Evolutionary conservation across 805 yeast genomes (phyloP).

Genomic region (Candida lessepsii): DNA sequence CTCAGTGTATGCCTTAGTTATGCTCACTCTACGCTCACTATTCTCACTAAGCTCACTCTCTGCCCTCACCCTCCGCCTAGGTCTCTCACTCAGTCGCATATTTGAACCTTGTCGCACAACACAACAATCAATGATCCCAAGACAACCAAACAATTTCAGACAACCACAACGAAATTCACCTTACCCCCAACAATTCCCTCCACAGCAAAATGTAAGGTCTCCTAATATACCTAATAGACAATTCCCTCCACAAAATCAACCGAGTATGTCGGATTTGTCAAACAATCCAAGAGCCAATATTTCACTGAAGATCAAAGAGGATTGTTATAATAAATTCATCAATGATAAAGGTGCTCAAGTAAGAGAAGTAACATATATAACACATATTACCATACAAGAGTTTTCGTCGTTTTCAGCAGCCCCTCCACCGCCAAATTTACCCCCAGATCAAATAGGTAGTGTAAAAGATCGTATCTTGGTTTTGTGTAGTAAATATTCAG

Average conservation of each 20-base stretch:
- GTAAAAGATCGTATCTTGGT: slow-evolving; percentile 61
- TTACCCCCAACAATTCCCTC: slow-evolving; percentile 6
- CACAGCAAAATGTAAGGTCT: background rate
- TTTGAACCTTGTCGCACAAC: background rate
- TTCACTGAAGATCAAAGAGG: slow-evolving; percentile 10
- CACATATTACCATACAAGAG: slow-evolving; percentile 75
- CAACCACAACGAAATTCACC: background rate
- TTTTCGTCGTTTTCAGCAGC: slow-evolving; percentile 66
- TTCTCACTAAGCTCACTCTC: no score
- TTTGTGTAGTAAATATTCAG: slow-evolving; percentile 61
- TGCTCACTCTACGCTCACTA: no score
- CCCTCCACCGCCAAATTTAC: slow-evolving; percentile 61
- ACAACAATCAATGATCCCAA: slow-evolving; percentile 4
- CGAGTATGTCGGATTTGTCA: background rate
- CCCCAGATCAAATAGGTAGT: slow-evolving; percentile 36
- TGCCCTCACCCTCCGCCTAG: background rate
- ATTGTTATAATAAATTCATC: slow-evolving; percentile 35
- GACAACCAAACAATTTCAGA: slow-evolving; percentile 1
- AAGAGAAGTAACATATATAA: slow-evolving; percentile 51
- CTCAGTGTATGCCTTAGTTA: no score
- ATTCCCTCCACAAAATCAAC: slow-evolving; percentile 6
- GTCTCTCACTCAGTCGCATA: background rate
- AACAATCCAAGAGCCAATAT: slow-evolving; percentile 5
- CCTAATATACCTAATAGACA: slow-evolving; percentile 13
- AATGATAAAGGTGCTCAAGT: slow-evolving; percentile 23